Evolutionary conservation across 768 basidiomycete species (phyloP), one percentile per base, ranked within the genome.

Genomic region (Macrolepiota fuliginosa): DNA sequence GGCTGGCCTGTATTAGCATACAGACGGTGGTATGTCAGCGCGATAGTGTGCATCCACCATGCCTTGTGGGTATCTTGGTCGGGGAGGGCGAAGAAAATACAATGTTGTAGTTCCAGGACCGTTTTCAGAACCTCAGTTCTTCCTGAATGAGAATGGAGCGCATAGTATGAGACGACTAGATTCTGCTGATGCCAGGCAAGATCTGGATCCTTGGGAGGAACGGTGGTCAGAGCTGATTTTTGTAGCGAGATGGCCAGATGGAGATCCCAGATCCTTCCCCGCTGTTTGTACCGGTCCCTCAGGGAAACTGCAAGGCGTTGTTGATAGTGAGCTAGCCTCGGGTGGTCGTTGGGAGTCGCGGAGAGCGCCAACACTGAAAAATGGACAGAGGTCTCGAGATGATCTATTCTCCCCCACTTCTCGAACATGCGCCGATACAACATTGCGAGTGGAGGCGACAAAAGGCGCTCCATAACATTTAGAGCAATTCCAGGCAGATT

Each of bases 241-340:
- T 63, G 63, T 1, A 68, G 54, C 35, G 56, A 32, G 22, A 53
- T 42, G 24, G 63, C 61, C 22, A 63, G 49, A 5, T 56, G 53
- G 29, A 68, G 42, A 47, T 68, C 58, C 22, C 42, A 56, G 27
- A 46, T 17, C 15, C 47, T 45, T 11, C 63, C 61, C 1, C 53
- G 40, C 37, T 37, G 42, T 2, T 35, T 10, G 40, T 63, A 68
- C 32, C 67, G 60, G 13, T 63, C 52, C 7, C 58, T 45, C 27
- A 66, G 45, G 10, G 56, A 50, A 36, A 59, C 54, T 35, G 63
- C 65, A 11, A 68, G 57, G 29, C 63, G 54, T 42, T 64, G 62
- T 51, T 68, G 63, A 52, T 63, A 65, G 53, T 63, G 64, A 35
- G 63, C 65, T 6, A 61, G 56, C 22, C 61, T 55, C 17, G 63